Evolutionary conservation across 73 alveolate genomes (phyloP), one percentile per base, ranked within the genome.

Genomic region (Paramecium primaurelia): DNA sequence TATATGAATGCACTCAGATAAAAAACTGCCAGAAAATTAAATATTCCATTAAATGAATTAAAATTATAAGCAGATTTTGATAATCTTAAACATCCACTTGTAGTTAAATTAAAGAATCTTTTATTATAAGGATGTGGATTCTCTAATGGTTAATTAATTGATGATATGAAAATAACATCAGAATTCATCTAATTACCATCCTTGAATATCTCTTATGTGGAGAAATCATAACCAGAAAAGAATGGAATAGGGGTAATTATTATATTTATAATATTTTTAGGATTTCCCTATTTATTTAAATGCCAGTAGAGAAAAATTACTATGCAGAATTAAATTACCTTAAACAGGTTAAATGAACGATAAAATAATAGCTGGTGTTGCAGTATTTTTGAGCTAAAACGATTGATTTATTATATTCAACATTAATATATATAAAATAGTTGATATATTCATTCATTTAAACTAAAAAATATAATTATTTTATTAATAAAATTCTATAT

Each of bases 1-100:
- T 98, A 97, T 97, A 93, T 98, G 90, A 98, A 98, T 95, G 99
- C 99, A 22, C 93, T 97, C 30, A 97, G 99, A 93, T 97, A 98
- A 89, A 96, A 96, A 83, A 88, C 98, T 42, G 99, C 99, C 20
- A 97, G 99, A 96, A 95, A 93, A 93, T 88, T 95, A 71, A 92
- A 96, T 59, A 92, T 92, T 51, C 99, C 99, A 38, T 97, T 98
- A 71, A 99, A 98, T 95, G 99, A 97, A 92, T 92, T 98, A 60
- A 98, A 97, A 88, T 93, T 98, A 47, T 97, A 93, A 36, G 96
- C 99, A n/a, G 95, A 96, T 75, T 98, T 98, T 94, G 98, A 97
- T 26, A 59, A 59, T 47, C 92, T 96, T 11, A 87, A 69, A 47
- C 3, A 88, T 28, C 92, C 92, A 14, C 87, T 93, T 20, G 84